phyloP scores from a whole-genome alignment of 2,329 filamentous ascomycete genomes.

The Claviceps lovelessii region DNA sequence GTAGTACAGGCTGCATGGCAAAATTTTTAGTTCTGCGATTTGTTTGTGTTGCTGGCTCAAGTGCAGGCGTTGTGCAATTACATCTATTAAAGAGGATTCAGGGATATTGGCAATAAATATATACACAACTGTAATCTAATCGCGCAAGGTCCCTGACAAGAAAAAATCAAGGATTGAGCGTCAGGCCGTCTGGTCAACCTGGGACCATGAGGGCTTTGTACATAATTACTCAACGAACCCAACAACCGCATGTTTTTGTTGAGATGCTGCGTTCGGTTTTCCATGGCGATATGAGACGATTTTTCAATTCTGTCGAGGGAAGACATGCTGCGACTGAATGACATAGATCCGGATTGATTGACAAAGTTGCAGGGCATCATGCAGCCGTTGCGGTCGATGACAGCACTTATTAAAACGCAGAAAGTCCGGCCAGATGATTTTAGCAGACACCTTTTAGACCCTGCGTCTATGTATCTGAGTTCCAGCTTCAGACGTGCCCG shows the following conservation, averaged over 20 bases:
- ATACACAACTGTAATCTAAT: not conserved
- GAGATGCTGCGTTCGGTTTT: not conserved
- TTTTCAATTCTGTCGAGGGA: not conserved
- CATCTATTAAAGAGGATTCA: not conserved
- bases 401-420: not conserved
- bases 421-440: too few species aligned
- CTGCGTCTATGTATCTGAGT: constrained; percentile 16
- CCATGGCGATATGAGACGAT: not conserved
- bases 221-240: not conserved
- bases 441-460: constrained; percentile 9
- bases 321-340: not conserved
- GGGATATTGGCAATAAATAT: not conserved
- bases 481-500: constrained; percentile 11
- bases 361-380: not conserved
- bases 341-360: not conserved
- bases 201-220: not conserved
- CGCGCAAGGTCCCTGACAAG: not conserved
- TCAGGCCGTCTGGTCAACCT: not conserved
- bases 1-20: not conserved
- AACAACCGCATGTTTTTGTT: not conserved
- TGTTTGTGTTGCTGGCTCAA: not conserved
- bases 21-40: not conserved
- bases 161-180: not conserved
- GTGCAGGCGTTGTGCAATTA: not conserved
- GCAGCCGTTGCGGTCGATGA: not conserved